Conservation (phyloP, 352 stramenopile genomes). For the Phytophthora nicotianae region DNA sequence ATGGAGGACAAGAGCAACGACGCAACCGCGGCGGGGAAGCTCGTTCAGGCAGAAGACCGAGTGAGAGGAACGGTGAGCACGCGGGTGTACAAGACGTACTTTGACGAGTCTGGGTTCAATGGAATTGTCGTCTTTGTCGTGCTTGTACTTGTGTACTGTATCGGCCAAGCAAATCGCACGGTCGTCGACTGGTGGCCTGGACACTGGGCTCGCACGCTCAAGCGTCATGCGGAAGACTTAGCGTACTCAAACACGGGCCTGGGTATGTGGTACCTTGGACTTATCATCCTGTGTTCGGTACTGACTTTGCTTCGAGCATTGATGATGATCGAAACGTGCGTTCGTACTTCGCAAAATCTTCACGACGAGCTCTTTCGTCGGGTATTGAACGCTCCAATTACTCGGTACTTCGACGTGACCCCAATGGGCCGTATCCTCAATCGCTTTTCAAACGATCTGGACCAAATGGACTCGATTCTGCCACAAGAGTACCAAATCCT, state of each 20-base stretch:
- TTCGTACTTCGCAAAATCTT: conserved; percentile 38
- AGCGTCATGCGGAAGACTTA: not conserved
- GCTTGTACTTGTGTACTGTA: conserved; percentile 5
- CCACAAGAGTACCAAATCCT: conserved; percentile 48
- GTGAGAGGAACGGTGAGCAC: conserved; percentile 35
- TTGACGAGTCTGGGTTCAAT: conserved; percentile 36
- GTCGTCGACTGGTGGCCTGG: conserved; percentile 34
- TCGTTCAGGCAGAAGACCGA: conserved; percentile 36
- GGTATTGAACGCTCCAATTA: conserved; percentile 51
- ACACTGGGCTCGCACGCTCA: conserved; percentile 22
- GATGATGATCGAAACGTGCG: conserved; percentile 40
- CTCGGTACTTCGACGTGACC: conserved; percentile 61
- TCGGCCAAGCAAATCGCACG: conserved; percentile 14
- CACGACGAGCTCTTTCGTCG: conserved; percentile 51
- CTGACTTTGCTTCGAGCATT: conserved; percentile 33
- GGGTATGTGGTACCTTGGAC: conserved; percentile 45
- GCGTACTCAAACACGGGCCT: conserved; percentile 38
- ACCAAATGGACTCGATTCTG: conserved; percentile 54
- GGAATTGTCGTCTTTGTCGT: conserved; percentile 17
- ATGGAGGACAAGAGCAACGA: not conserved
- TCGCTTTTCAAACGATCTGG: conserved; percentile 44
- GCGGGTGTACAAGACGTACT: conserved; percentile 39
- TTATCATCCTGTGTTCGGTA: conserved; percentile 36
- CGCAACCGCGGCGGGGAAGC: conserved; percentile 1
- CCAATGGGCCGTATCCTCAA: conserved; percentile 62